These are phyloP conservation scores for Suillus decipiens DNA, from an alignment of 768 basidiomycete genomes.

Conservation along the genomic window DNA sequence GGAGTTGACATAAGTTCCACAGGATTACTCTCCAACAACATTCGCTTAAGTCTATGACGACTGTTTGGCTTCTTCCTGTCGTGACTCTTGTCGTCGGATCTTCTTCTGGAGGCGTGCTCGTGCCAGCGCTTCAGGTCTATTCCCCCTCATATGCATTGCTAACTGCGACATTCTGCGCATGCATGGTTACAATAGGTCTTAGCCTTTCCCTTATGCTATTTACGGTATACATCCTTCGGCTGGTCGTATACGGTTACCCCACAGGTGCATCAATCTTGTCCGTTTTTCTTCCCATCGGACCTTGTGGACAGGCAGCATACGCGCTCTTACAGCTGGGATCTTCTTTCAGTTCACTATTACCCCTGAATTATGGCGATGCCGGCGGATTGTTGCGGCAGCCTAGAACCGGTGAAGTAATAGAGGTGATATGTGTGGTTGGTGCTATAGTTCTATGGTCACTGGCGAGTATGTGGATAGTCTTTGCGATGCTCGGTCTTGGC, in stretches of 20 bases:
- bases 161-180: conserved; percentile 54
- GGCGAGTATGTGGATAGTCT: conserved; percentile 63
- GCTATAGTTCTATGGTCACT: conserved; percentile 62
- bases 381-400: conserved; percentile 36
- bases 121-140: conserved; percentile 46
- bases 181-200: conserved; percentile 58
- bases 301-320: conserved; percentile 68
- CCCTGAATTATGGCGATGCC: conserved; percentile 34
- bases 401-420: conserved; percentile 41
- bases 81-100: conserved; percentile 73
- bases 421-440: conserved; percentile 47
- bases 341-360: conserved; percentile 41
- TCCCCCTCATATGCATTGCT: conserved; percentile 52
- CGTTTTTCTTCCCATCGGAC: conserved; percentile 74
- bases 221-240: conserved; percentile 60
- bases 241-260: conserved; percentile 58
- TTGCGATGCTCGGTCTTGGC: conserved; percentile 51
- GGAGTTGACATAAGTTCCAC: conserved; percentile 13
- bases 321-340: conserved; percentile 58
- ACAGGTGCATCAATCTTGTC: conserved; percentile 50
- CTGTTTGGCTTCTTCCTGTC: conserved; percentile 75
- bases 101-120: conserved; percentile 64
- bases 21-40: conserved; percentile 64
- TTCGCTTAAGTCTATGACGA: conserved; percentile 53
- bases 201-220: conserved; percentile 66